These are phyloP conservation scores for Umbelopsis sp. DNA, from an alignment of 371 early-diverging fungal genomes.

Conservation along the genomic window DNA sequence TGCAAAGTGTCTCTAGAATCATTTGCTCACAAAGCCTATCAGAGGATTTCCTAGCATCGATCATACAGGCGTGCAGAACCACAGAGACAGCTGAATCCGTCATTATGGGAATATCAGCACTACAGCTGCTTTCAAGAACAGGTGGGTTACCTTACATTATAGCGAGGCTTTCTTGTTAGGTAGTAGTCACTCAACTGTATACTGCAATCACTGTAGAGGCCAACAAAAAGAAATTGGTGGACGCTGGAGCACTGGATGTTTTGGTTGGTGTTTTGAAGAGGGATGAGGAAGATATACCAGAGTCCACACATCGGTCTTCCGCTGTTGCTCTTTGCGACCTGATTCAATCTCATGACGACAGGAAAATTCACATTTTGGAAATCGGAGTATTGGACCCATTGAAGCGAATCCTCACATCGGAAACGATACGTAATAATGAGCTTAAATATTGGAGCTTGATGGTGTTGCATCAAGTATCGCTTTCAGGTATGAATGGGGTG, in stretches of 20 bases:
- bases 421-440: slow-evolving; percentile 68
- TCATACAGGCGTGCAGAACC: slow-evolving; percentile 53
- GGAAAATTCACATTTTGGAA: slow-evolving; percentile 58
- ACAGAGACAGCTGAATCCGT: slow-evolving; percentile 52
- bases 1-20: background rate
- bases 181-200: too few relatives aligned
- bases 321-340: slow-evolving; percentile 74
- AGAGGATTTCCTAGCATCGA: slow-evolving; percentile 48
- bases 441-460: slow-evolving; percentile 82
- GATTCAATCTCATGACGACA: slow-evolving; percentile 56
- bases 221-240: slow-evolving; percentile 59
- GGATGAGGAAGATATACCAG: slow-evolving; percentile 54
- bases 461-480: slow-evolving; percentile 74
- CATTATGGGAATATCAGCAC: slow-evolving; percentile 63
- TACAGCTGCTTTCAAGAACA: slow-evolving; percentile 72
- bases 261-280: slow-evolving; percentile 64
- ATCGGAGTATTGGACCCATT: slow-evolving; percentile 69
- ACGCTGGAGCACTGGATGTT: slow-evolving; percentile 63
- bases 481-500: slow-evolving; percentile 51
- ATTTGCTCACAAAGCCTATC: slow-evolving; percentile 16
- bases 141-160: slow-evolving; percentile 41
- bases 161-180: too few relatives aligned
- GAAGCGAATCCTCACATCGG: slow-evolving; percentile 57
- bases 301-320: slow-evolving; percentile 67
- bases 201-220: slow-evolving; percentile 40